phyloP scores from a whole-genome alignment of 257 asterid genomes.

The Avicennia marina region DNA sequence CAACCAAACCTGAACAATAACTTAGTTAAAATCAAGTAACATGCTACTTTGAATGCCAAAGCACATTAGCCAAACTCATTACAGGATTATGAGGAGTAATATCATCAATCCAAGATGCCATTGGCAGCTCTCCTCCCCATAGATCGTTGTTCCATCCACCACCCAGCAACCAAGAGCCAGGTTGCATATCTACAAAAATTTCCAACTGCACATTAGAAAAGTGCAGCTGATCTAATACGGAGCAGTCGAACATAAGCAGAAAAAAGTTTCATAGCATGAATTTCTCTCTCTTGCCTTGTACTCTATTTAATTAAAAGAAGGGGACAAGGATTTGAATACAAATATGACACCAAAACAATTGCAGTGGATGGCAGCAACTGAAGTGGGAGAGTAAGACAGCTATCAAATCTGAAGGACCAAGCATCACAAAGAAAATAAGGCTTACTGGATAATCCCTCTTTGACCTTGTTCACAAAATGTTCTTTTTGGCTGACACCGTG shows the following conservation, averaged over 20 bases:
- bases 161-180: conserved; percentile 85
- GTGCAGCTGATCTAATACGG: conserved; percentile 9
- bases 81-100: conserved; percentile 88
- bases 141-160: conserved; percentile 97
- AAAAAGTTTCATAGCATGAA: conserved; percentile 2
- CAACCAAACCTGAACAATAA: conserved; percentile 72
- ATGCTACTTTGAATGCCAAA: conserved; percentile 12
- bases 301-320: not conserved
- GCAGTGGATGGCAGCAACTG: not conserved
- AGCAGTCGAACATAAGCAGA: not conserved
- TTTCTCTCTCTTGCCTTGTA: conserved; percentile 4
- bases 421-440: not conserved
- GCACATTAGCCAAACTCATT: conserved; percentile 22
- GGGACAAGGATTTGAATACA: conserved; percentile 6
- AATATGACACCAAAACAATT: conserved; percentile 7
- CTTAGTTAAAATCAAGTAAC: conserved; percentile 11
- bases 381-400: no score
- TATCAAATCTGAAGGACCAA: no score
- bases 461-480: conserved; percentile 58
- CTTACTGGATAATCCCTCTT: conserved; percentile 73
- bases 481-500: conserved; percentile 53
- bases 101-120: conserved; percentile 92
- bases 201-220: conserved; percentile 16
- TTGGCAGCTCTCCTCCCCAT: conserved; percentile 94
- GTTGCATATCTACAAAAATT: conserved; percentile 43